These are phyloP conservation scores for Candida sp. DNA, from an alignment of 1,139 yeast genomes.

Conservation along the genomic window DNA sequence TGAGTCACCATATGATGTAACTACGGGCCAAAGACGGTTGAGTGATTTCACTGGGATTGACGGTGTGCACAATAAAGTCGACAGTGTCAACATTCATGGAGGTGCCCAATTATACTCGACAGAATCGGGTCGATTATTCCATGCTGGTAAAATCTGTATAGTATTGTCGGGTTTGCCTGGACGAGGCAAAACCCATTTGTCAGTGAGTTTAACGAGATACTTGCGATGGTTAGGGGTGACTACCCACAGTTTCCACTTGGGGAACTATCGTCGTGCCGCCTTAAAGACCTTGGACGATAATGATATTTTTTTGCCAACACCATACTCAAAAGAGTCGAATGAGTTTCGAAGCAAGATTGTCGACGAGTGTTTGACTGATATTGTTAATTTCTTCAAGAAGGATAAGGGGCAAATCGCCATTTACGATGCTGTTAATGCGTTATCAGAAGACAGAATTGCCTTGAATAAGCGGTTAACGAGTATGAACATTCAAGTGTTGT, in stretches of 20 bases:
- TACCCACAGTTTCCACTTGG: conserved; percentile 88
- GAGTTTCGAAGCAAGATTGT: conserved; percentile 58
- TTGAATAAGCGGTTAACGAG: conserved; percentile 53
- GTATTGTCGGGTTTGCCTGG: conserved; percentile 95
- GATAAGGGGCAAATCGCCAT: conserved; percentile 92
- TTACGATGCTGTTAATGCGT: conserved; percentile 92
- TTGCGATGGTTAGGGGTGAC: conserved; percentile 94
- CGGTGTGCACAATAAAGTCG: conserved; percentile 53
- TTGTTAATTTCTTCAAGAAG: conserved; percentile 64
- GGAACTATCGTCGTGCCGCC: conserved; percentile 78
- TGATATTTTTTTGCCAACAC: conserved; percentile 67
- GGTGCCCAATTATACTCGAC: conserved; percentile 93
- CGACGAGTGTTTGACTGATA: conserved; percentile 65
- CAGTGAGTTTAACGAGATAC: conserved; percentile 88
- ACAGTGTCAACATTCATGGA: conserved; percentile 46
- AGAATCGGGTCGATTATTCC: conserved; percentile 85
- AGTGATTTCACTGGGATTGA: conserved; percentile 46
- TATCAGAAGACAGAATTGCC: conserved; percentile 61
- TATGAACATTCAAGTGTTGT: conserved; percentile 69
- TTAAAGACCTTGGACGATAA: conserved; percentile 51
- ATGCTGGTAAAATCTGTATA: conserved; percentile 92
- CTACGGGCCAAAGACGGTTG: conserved; percentile 26
- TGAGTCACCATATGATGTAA: conserved; percentile 26
- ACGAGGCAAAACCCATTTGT: conserved; percentile 90
- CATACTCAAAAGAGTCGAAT: conserved; percentile 51